Conservation (phyloP, 1,139 yeast species). For the Sugiyamaella xylanicola region DNA sequence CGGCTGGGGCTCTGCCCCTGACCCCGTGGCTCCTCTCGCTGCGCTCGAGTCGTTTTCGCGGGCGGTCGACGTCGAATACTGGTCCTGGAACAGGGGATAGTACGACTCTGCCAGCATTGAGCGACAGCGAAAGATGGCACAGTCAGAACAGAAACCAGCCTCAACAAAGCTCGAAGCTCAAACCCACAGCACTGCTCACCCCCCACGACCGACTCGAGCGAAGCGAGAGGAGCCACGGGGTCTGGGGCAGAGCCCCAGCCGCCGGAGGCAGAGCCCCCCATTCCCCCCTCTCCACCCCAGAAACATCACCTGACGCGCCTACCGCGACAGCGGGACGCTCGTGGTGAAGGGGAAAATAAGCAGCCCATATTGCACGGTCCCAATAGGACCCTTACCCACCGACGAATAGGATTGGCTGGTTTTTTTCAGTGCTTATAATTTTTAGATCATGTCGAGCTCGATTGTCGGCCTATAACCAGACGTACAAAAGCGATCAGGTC, state of each 20-base stretch:
- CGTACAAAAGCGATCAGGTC: slow-evolving; percentile 18
- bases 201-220: neutral
- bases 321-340: no score
- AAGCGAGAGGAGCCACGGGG: neutral
- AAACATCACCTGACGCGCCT: no score
- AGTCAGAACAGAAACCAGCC: no score
- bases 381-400: slow-evolving; percentile 10
- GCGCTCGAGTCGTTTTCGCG: neutral
- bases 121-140: no score
- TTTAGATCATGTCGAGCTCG: slow-evolving; percentile 15
- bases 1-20: neutral
- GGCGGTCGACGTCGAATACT: neutral
- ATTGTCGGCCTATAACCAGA: slow-evolving; percentile 5
- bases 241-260: neutral
- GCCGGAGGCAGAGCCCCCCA: neutral
- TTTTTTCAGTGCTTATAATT: slow-evolving; percentile 4
- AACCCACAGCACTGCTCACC: neutral
- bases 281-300: neutral
- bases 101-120: no score
- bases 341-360: no score
- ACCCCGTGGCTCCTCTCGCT: neutral
- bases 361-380: neutral
- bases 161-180: neutral
- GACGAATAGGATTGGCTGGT: slow-evolving; percentile 17
- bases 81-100: neutral